Percentiles rank a stretch among this genome's conserved stretches.
These are phyloP conservation scores for Sherardia arvensis DNA, from an alignment of 257 asterid genomes.

Conservation along the genomic window DNA sequence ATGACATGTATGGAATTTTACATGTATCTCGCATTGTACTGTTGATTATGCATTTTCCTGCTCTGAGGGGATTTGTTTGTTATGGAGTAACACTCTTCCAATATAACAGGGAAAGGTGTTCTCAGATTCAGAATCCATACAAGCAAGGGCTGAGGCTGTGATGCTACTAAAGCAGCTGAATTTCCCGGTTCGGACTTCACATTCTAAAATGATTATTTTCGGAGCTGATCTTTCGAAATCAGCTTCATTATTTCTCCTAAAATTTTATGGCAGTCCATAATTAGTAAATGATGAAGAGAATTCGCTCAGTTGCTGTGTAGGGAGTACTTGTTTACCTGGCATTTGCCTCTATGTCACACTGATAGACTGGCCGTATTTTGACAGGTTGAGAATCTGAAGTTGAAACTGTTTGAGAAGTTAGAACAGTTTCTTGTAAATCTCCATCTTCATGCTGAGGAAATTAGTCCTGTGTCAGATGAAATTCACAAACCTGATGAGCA, in stretches of 20 bases:
- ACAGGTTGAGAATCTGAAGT: conserved; percentile 89
- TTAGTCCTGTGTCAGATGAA: conserved; percentile 31
- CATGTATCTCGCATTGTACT: background rate
- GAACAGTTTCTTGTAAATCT: conserved; percentile 88
- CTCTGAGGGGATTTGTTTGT: background rate
- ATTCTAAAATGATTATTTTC: too few species aligned
- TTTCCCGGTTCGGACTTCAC: conserved; percentile 58
- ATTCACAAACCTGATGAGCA: conserved; percentile 31
- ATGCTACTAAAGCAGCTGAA: conserved; percentile 96
- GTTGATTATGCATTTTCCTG: background rate
- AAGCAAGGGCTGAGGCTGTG: conserved; percentile 98
- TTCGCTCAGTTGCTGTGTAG: background rate
- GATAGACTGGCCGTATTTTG: conserved; percentile 19
- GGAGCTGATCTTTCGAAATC: too few species aligned
- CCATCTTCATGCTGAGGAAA: conserved; percentile 59
- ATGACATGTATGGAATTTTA: background rate
- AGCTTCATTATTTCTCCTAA: background rate
- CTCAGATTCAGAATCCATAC: conserved; percentile 95
- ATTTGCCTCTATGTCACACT: background rate
- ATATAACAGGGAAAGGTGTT: conserved; percentile 79
- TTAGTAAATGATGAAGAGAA: background rate
- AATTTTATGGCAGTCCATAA: background rate
- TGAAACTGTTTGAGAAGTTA: conserved; percentile 81
- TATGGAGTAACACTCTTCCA: background rate
- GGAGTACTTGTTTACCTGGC: background rate